phyloP scores from a whole-genome alignment of 208 protist genomes.

The Trypanosoma vivax region DNA sequence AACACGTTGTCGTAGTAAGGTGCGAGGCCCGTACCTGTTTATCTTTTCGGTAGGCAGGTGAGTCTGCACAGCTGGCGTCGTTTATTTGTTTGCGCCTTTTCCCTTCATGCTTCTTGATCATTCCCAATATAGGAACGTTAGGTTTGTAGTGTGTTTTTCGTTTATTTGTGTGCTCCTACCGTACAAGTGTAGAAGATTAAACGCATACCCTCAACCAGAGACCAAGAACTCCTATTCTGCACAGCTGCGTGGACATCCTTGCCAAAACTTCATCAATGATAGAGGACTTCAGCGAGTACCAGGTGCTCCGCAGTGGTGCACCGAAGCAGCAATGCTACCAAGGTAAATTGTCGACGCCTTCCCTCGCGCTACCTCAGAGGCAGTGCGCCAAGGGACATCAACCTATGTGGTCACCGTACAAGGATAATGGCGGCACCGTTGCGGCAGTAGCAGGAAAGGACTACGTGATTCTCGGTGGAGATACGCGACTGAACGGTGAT shows the following conservation, averaged over 20 bases:
- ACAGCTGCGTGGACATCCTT: conserved; percentile 1
- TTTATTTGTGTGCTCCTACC: too few relatives aligned
- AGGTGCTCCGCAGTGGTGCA: background rate
- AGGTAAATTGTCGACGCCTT: conserved; percentile 67
- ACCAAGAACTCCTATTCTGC: background rate
- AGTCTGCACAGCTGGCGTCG: too few relatives aligned
- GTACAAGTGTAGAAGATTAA: too few relatives aligned
- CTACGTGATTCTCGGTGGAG: conserved; percentile 96
- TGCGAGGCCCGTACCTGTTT: too few relatives aligned
- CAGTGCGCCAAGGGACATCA: conserved; percentile 66
- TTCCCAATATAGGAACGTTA: too few relatives aligned
- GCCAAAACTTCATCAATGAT: conserved; percentile 43
- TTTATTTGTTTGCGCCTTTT: too few relatives aligned
- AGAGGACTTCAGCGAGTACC: conserved; percentile 74
- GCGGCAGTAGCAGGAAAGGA: conserved; percentile 95
- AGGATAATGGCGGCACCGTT: conserved; percentile 94
- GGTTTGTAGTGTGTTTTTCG: too few relatives aligned
- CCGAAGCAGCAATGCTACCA: conserved; percentile 45
- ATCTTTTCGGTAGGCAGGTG: too few relatives aligned
- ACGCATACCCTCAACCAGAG: too few relatives aligned
- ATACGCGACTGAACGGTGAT: conserved; percentile 96
- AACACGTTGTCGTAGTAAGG: too few relatives aligned
- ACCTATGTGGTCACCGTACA: conserved; percentile 84
- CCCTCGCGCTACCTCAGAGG: conserved; percentile 48
- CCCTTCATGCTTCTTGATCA: too few relatives aligned